Evolutionary conservation across 495 filamentous ascomycete species (phyloP).

Genomic region (Tuber melanosporum): DNA sequence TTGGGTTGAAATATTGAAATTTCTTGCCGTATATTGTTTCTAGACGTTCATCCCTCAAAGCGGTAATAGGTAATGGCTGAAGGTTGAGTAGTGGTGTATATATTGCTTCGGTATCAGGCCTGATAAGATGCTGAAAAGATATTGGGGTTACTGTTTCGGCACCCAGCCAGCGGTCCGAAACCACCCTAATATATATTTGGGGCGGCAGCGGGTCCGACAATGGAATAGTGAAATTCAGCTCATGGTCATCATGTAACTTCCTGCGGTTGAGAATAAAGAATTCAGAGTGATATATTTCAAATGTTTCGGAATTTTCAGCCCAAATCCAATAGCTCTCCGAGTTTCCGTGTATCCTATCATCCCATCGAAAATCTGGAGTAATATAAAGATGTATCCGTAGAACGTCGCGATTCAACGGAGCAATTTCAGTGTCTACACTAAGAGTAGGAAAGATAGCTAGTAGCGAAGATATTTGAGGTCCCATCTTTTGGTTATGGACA

Average conservation of each 20-base stretch:
- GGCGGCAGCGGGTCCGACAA: slow-evolving; percentile 84
- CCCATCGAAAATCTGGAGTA: slow-evolving; percentile 89
- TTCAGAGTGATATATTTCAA: slow-evolving; percentile 96
- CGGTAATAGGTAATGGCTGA: slow-evolving; percentile 80
- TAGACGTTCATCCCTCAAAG: slow-evolving; percentile 76
- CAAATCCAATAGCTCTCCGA: slow-evolving; percentile 97
- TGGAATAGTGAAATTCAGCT: slow-evolving; percentile 96
- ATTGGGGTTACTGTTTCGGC: slow-evolving; percentile 93
- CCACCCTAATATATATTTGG: slow-evolving; percentile 89
- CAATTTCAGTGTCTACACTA: slow-evolving; percentile 85
- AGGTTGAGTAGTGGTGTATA: slow-evolving; percentile 91
- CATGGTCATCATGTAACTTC: slow-evolving; percentile 88
- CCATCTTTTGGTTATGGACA: slow-evolving; percentile 85
- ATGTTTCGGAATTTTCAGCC: slow-evolving; percentile 97
- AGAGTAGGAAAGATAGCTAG: slow-evolving; percentile 89
- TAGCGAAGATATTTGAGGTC: slow-evolving; percentile 68
- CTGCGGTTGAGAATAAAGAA: slow-evolving; percentile 85
- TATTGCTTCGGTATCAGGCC: slow-evolving; percentile 93
- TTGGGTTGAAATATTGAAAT: slow-evolving; percentile 96
- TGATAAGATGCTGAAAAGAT: slow-evolving; percentile 95
- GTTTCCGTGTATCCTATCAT: slow-evolving; percentile 85
- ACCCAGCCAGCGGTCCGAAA: slow-evolving; percentile 93
- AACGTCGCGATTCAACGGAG: slow-evolving; percentile 90
- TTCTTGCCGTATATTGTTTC: slow-evolving; percentile 82
- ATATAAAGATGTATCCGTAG: slow-evolving; percentile 77